phyloP scores from a whole-genome alignment of 208 protist species.

The Acanthamoeba royreba region DNA sequence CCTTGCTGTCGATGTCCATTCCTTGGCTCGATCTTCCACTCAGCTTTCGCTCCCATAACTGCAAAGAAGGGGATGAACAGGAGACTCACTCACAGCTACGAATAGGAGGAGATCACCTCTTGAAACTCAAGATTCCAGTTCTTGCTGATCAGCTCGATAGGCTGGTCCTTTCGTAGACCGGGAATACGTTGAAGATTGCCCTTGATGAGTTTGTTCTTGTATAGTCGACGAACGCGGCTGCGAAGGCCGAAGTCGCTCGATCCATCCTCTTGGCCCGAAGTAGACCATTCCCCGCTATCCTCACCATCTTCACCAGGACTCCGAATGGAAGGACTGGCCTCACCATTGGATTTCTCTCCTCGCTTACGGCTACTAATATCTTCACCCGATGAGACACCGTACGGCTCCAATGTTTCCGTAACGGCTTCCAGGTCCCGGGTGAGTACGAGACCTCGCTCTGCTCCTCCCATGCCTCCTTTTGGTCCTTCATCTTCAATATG shows the following conservation, averaged over 20 bases:
- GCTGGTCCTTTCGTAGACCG: neutral
- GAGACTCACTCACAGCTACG: neutral
- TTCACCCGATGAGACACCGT: neutral
- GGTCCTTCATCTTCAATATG: neutral
- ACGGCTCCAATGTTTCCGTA: neutral
- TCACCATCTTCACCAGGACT: too few relatives aligned
- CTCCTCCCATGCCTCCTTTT: neutral
- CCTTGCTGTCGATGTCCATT: neutral
- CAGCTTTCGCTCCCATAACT: neutral
- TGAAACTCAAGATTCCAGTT: slow-evolving; percentile 16
- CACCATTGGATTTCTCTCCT: neutral
- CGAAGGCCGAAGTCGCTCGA: neutral
- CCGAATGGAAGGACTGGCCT: too few relatives aligned
- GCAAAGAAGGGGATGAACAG: neutral
- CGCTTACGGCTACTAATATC: neutral
- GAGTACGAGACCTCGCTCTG: neutral
- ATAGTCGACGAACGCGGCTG: neutral
- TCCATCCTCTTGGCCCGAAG: neutral
- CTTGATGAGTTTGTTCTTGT: neutral
- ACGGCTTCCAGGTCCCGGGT: neutral
- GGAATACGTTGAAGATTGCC: neutral
- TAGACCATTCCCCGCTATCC: too few relatives aligned
- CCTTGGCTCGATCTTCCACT: neutral
- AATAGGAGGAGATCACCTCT: neutral
- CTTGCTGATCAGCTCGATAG: neutral